Conservation (phyloP, 148 eudicot species). For the Rheum nobile region DNA sequence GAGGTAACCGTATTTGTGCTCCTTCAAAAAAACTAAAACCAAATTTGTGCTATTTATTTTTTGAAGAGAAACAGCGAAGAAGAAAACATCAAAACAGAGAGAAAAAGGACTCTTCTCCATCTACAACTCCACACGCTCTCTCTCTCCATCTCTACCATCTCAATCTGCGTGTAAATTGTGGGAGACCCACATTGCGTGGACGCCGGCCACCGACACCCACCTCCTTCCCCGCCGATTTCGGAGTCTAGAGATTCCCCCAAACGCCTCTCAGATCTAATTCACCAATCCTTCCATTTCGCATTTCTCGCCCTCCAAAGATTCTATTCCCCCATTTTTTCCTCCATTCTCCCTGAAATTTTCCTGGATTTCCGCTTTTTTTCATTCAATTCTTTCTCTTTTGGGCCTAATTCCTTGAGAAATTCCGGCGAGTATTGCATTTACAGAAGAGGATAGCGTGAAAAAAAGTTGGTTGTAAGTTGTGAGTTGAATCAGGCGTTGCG, state of each 20-base stretch:
- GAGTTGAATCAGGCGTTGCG: neutral
- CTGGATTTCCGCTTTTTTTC: neutral
- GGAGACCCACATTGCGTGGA: slow-evolving; percentile 5
- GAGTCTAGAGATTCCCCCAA: neutral
- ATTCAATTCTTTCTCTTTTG: neutral
- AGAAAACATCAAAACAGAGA: neutral
- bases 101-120: neutral
- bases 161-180: neutral
- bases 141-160: neutral
- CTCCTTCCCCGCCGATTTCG: neutral
- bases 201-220: slow-evolving; percentile 8
- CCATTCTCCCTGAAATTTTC: neutral
- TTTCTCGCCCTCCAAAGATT: neutral
- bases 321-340: neutral
- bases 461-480: neutral
- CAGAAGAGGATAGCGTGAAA: neutral
- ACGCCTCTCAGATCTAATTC: neutral
- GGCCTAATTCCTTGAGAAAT: neutral
- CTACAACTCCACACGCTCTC: neutral
- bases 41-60: no score
- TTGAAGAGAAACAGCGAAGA: neutral
- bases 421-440: neutral
- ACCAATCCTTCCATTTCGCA: neutral
- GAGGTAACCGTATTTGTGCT: no score
- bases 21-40: no score